Evolutionary conservation across 2,329 filamentous ascomycete genomes (phyloP).

Genomic region (Phialophora chinensis): DNA sequence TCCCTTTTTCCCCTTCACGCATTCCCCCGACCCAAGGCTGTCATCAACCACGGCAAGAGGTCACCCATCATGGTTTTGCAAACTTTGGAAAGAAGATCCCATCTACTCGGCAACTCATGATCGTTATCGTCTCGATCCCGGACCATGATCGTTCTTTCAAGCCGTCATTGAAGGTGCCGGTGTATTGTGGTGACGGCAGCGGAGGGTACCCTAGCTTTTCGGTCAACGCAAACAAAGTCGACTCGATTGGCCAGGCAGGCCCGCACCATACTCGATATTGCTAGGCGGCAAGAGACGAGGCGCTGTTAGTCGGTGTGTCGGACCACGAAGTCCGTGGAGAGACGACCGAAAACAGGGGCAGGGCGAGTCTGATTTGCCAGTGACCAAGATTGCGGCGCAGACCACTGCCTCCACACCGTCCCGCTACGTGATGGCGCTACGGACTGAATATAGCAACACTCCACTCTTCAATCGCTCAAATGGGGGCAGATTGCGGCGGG

Average conservation of each 20-base stretch:
- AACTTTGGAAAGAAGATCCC: not conserved
- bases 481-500: constrained; percentile 10
- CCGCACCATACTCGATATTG: constrained; percentile 4
- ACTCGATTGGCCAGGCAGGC: constrained; percentile 1
- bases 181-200: not conserved
- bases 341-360: constrained; percentile 14
- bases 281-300: constrained; percentile 14
- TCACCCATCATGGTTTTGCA: not conserved
- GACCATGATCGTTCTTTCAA: constrained; percentile 1
- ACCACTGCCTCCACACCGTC: constrained; percentile 11
- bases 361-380: constrained; percentile 9
- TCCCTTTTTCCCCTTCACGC: not conserved
- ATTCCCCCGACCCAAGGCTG: not conserved
- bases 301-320: constrained; percentile 29
- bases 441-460: constrained; percentile 38
- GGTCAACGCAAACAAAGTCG: not conserved
- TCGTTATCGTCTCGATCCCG: not conserved
- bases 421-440: constrained; percentile 26
- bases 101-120: not conserved
- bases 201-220: not conserved
- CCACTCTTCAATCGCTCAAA: not conserved
- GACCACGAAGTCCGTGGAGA: constrained; percentile 34
- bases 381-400: constrained; percentile 34
- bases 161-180: not conserved
- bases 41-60: not conserved